Evolutionary conservation across 805 yeast species (phyloP), one percentile per base, ranked within the genome.

Genomic region (Citeromyces matritensis): DNA sequence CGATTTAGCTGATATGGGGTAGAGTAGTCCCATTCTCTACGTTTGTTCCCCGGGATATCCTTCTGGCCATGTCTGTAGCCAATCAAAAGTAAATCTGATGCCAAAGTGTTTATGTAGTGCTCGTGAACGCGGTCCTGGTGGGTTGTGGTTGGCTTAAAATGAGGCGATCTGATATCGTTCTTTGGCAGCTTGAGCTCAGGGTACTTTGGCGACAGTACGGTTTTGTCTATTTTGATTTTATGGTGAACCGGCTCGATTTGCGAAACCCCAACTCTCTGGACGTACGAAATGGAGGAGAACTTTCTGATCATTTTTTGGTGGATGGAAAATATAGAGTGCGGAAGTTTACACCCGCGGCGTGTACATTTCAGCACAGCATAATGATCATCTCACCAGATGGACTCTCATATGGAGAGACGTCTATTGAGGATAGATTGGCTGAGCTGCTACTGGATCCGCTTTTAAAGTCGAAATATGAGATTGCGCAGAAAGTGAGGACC

Each of bases 201-300:
- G 52, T 75, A 80, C 37, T 76, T 63, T 35, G 88, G 85, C 24
- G 86, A 77, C 31, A 88, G 65, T 33, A 69, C 69, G 25, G 73
- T 57, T 52, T 91, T 91, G 44, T 70, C 66, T 47, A 83, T 73
- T 41, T 70, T 72, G 28, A 88, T 81, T 37, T 71, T 65, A 55
- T 91, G 98, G 53, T 91, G 98, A 10, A 88, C 93, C 2, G 98
- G 97, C 31, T 78, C 70, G 24, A 83, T 86, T 32, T 82, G 67
- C 26, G 93, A 78, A 51, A 67, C 70, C 21, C 73, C 78, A 31
- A 66, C 66, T 50, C 57, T 66, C 35, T 55, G 55, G 25, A 45
- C 55, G 32, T 42, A 58, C 38, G 44, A 30, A 0, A 57, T 38
- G 28, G 53, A 39, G 14, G 59, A 49, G 36, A 54, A 56, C n/a